Percentiles rank a stretch among this genome's conserved stretches.
Conservation (phyloP, 129 eudicot species). For the Apium graveolens region DNA sequence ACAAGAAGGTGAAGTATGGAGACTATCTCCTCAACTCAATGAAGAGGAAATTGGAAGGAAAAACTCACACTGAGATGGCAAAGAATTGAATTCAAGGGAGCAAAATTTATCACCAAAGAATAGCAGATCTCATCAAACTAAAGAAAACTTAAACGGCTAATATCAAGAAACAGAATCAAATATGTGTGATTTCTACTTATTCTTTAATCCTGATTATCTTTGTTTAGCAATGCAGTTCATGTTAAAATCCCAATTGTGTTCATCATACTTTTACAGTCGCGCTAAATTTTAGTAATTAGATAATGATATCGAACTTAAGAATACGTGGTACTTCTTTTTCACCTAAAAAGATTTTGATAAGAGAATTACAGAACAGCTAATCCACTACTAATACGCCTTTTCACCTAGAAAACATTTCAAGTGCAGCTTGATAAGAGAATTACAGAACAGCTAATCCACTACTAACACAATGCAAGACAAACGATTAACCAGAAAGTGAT, state of each 20-base stretch:
- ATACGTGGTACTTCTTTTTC: too few species aligned
- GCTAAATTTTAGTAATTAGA: background rate
- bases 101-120: background rate
- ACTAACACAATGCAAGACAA: background rate
- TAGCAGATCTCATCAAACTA: background rate
- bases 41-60: constrained; percentile 18
- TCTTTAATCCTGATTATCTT: background rate
- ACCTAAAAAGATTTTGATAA: too few species aligned
- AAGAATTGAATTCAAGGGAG: background rate
- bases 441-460: background rate
- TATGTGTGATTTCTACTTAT: background rate
- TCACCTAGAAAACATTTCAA: too few species aligned
- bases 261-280: background rate
- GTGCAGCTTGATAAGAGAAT: too few species aligned
- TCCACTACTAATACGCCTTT: too few species aligned
- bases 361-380: too few species aligned
- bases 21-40: constrained; percentile 11
- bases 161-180: background rate
- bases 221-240: background rate
- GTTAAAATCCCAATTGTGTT: background rate
- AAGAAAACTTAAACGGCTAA: background rate
- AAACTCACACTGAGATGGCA: constrained; percentile 2
- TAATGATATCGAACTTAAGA: too few species aligned
- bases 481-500: background rate
- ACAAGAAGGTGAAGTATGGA: constrained; percentile 17